Percentiles rank a stretch among this genome's conserved stretches.
These are phyloP conservation scores for Sordaria brevicollis DNA, from an alignment of 495 filamentous ascomycete genomes.

Conservation along the genomic window DNA sequence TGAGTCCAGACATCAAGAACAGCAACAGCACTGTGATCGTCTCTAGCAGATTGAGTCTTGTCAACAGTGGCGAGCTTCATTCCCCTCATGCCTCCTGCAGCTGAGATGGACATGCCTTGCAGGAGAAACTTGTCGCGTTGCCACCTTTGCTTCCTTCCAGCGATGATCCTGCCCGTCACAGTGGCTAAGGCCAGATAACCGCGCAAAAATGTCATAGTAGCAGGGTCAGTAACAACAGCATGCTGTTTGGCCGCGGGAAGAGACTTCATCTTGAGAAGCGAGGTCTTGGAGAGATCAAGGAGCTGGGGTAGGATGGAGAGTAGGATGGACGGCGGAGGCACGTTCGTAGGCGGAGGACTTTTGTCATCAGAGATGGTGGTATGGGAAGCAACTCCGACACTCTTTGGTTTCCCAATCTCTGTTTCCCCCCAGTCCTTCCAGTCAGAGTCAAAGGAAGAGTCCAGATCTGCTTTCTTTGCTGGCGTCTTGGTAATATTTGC, in stretches of 20 bases:
- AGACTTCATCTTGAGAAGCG: slow-evolving; percentile 44
- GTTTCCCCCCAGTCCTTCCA: slow-evolving; percentile 28
- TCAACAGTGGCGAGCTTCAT: slow-evolving; percentile 87
- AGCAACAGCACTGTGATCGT: slow-evolving; percentile 81
- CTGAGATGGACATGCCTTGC: slow-evolving; percentile 81
- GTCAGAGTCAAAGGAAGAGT: slow-evolving; percentile 23
- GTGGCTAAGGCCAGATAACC: slow-evolving; percentile 47
- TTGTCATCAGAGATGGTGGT: neutral
- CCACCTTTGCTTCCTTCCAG: slow-evolving; percentile 80
- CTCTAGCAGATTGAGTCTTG: slow-evolving; percentile 65
- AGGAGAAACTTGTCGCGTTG: slow-evolving; percentile 76
- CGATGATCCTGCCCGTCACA: slow-evolving; percentile 70
- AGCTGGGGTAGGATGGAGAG: slow-evolving; percentile 62
- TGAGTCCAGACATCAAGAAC: slow-evolving; percentile 62
- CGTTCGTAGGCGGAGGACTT: slow-evolving; percentile 63
- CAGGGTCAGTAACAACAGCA: slow-evolving; percentile 44
- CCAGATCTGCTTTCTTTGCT: neutral
- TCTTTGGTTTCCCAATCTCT: slow-evolving; percentile 4
- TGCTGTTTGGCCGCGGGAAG: slow-evolving; percentile 44
- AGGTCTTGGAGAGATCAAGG: slow-evolving; percentile 43
- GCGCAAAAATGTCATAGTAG: slow-evolving; percentile 44
- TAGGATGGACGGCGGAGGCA: slow-evolving; percentile 78
- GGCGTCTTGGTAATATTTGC: slow-evolving; percentile 2
- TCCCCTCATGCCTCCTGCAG: slow-evolving; percentile 49
- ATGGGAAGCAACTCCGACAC: neutral